These are phyloP conservation scores for Maudiozyma saulgeensis DNA, from an alignment of 805 yeast genomes.

Conservation along the genomic window DNA sequence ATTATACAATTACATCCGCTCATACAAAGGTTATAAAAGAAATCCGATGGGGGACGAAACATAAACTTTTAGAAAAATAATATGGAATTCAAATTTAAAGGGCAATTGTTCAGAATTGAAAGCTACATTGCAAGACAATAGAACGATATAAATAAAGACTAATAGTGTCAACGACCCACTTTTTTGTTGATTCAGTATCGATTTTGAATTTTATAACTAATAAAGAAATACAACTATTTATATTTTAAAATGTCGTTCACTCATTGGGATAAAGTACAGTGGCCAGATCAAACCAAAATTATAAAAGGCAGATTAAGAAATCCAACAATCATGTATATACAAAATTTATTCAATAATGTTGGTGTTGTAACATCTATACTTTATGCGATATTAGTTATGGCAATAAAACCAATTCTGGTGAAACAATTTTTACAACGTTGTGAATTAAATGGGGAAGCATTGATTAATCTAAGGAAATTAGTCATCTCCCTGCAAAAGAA, in stretches of 20 bases:
- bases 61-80: no score
- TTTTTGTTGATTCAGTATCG: no score
- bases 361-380: constrained; percentile 18
- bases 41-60: no score
- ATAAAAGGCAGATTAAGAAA: constrained; percentile 5
- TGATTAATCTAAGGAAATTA: constrained; percentile 22
- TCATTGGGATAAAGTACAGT: not conserved
- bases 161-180: no score
- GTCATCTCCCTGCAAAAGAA: constrained; percentile 21
- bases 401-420: constrained; percentile 35
- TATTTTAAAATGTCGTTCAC: not conserved
- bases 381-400: constrained; percentile 13
- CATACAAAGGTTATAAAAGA: no score
- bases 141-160: no score
- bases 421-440: constrained; percentile 33
- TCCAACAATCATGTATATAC: constrained; percentile 16
- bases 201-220: no score
- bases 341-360: constrained; percentile 23
- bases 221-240: no score
- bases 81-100: no score
- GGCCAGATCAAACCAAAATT: constrained; percentile 22
- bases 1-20: no score
- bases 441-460: constrained; percentile 25
- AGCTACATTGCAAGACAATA: no score
- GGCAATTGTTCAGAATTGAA: no score